Evolutionary conservation across 2,329 filamentous ascomycete genomes (phyloP), one percentile per base, ranked within the genome.

Genomic region (Paecilomyces dactylethromorphus): DNA sequence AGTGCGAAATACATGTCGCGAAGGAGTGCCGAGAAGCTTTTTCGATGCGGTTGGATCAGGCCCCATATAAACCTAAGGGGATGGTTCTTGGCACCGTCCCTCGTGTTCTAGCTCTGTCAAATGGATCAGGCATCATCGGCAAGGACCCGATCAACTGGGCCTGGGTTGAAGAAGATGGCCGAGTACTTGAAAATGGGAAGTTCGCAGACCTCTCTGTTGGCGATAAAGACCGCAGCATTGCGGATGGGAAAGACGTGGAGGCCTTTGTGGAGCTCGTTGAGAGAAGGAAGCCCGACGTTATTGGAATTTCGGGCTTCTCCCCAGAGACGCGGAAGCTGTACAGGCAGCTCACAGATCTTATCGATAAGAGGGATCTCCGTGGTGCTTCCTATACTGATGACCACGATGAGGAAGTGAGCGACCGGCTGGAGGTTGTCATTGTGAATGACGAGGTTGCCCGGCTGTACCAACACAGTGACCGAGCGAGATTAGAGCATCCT

Each of bases 361-460:
- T 99, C 56, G 85, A 85, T 63, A 87, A 90, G 62, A 88, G 91
- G 70, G 84, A 88, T 55, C 81, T 99, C 10, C 87, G 87, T 65
- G 89, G 91, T 3, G 85, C 90, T 13, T 85, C 91, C n/a, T 96
- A 90, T 68, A 87, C 92, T 56, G 90, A 96, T 63, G 89, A 93
- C n/a, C 85, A 85, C 29, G 86, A 86, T 58, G 87, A 92, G 61
- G 88, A 89, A 63, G 83, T 87, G 59, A 89, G 82, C 59, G 92
- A 96, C 68, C 85, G 86, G 11, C 81, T 99, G 31, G 93, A 97
- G 60, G 89, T 97, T 10, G 82, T 97, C 31, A 86, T 96, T 57
- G 90, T 97, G 62, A 97, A 97, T 66, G 94, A 99, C 67, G 94
- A 99, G 76, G 92, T 97, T 55, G 94, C 94, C n/a, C 87, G 94